Evolutionary conservation across 306 rosid species (phyloP).

Genomic region (Glycine soja): DNA sequence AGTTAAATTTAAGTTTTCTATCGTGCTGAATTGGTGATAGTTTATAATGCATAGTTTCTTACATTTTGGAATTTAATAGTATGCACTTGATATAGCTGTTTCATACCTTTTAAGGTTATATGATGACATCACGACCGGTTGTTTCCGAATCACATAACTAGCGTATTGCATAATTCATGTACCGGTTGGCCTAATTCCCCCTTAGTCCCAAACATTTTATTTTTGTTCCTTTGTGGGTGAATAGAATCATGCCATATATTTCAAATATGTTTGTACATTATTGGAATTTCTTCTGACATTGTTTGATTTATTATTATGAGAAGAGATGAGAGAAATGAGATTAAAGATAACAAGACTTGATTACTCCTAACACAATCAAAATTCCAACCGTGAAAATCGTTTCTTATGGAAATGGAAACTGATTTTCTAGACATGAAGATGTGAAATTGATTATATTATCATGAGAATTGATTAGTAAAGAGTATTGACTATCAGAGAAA

Average conservation of each 20-base stretch:
- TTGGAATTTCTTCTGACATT: too few species aligned
- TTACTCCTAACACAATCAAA: too few species aligned
- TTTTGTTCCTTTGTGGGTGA: background rate
- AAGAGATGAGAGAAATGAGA: too few species aligned
- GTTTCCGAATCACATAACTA: background rate
- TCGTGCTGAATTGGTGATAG: background rate
- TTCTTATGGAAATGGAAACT: too few species aligned
- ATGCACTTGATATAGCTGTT: background rate
- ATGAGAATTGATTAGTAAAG: too few species aligned
- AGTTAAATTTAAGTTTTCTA: background rate
- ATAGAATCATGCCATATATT: background rate
- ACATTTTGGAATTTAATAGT: background rate
- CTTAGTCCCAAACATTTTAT: too few species aligned
- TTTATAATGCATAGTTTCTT: constrained; percentile 5
- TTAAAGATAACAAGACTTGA: too few species aligned
- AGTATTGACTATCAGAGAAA: too few species aligned
- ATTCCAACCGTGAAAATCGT: too few species aligned
- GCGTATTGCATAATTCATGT: background rate
- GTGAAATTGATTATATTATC: too few species aligned
- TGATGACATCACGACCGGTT: background rate
- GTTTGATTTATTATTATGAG: too few species aligned
- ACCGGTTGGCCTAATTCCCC: background rate
- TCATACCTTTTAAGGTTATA: background rate
- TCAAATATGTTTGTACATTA: background rate
- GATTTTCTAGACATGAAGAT: too few species aligned